Base-by-base conservation (phyloP, 2,329 filamentous ascomycete species). In the Aspergillus chevalieri region DNA sequence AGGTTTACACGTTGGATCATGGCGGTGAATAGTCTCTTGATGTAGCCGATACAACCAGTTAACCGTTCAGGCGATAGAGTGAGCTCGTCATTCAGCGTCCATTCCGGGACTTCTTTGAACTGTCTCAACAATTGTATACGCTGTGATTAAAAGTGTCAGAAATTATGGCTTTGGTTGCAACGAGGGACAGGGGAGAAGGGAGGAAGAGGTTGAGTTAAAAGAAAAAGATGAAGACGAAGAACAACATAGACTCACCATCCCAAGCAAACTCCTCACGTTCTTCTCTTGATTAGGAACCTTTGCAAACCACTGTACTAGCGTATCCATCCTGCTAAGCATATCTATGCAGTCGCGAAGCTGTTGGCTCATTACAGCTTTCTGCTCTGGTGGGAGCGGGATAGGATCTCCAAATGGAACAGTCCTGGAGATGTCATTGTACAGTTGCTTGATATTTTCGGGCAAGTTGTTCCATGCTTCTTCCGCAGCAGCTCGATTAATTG, bases 121-220 rank as follows among this genome's bases (percentile, higher is more conserved):
- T 77, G 74, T 41, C 68, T 67, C 64, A 75, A 69, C 45, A 77
- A 61, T 55, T 73, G 66, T 36, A 73, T 61, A 33, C 73, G 71
- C 66, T 74, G 53, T 24, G 52, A 49, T 24, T 50, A 24, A 9
- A 41, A 9, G 46, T 52, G 52, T 60, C 50, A 53, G 42, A 58
- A 50, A 9, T 45, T 47, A 44, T 41, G 22, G n/a, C 21, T 41
- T n/a, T 42, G 33, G 46, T 10, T 48, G 14, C 9, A 24, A 44
- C 22, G 12, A 22, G 8, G 24, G 39, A 48, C 41, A 21, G n/a
- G 4, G 9, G 26, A 30, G 26, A 30, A 30, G 26, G 10, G 5
- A 30, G 26, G 26, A 12, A 30, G 26, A 4, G 10, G 12, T 30
- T 30, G 26, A 12, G 26, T 30, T 5, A 28, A 28, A 28, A 12